Base-by-base conservation (phyloP, 768 basidiomycete genomes). In the Boletellus sp. region DNA sequence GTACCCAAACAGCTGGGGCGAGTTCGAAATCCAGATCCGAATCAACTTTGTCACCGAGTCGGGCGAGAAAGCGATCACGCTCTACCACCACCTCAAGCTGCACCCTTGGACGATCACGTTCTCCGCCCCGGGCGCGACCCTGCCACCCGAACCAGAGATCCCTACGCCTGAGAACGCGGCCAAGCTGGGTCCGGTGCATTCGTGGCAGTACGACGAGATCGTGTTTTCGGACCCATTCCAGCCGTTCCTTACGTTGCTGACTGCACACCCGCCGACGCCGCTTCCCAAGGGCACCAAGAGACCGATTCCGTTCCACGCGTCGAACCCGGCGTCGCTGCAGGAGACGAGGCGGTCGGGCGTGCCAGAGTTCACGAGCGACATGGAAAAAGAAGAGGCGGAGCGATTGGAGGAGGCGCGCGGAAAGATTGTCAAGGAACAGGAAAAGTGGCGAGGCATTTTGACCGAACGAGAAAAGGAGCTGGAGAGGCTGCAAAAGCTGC, bases 201-300 rank as follows among this genome's bases (percentile, higher is more conserved):
- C 92, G 0, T 99, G 95, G 94, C 95, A 98, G 62, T 98, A 98
- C 71, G 95, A 98, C 69, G 96, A 99, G 70, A 80, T 98, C 55
- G 91, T 98, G 45, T 98, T 99, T 71, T 80, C 84, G 62, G 95
- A 98, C 59, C 96, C 96, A 1, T 91, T 86, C 55, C 84, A 89
- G 51, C 76, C 83, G 33, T 94, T 98, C 71, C 79, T 96, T 53
- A 81, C 83, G 57, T 75, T 88, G 43, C 79, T 98, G 45, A 86
- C 84, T 0, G 71, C 76, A n/a, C 80, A 94, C 62, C 84, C 90
- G 2, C 93, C 94, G 0, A 94, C 88, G 0, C 83, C 83, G 3
- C 72, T 98, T 0, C 87, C 90, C 1, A 86, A 79, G 56, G 51
- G 57, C 11, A 57, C 52, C 19, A 84, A 75, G 59, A 80, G 74